Evolutionary conservation across 106 monocot species (phyloP), one percentile per base, ranked within the genome.

Genomic region (Ottelia alismoides): DNA sequence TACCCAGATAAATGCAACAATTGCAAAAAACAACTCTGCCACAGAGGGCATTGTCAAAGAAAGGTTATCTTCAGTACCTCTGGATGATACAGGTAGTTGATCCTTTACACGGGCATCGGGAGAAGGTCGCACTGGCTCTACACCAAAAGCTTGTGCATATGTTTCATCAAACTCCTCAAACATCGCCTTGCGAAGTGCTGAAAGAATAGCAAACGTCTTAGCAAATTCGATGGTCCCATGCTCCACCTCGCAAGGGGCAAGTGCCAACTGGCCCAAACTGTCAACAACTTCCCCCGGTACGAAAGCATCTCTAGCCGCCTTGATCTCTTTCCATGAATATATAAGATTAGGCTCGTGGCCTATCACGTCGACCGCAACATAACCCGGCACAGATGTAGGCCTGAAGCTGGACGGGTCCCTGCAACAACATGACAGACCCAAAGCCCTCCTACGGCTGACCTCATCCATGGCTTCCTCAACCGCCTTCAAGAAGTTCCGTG

Each of bases 401-500:
- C 68, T 57, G 49, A 85, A 81, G 47, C 85, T 89, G 20, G 47
- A 27, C 0, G 52, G 60, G 18, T 71, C 75, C 0, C 72, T 52
- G 55, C 98, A 98, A 11, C 59, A 25, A 72, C 98, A 98, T 12
- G 82, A 62, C 20, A 90, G 22, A 3, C 72, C 81, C 6, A 98
- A 65, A 0, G 98, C 74, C 6, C 47, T 69, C 25, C 90, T 75
- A 27, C 98, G 54, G 45, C 69, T 53, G 2, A 52, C 57, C 56
- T 90, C 96, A 27, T 85, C 84, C 5, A 63, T 44, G 1, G 96
- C 75, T 70, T 96, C 96, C 10, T 81, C 82, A 2, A 98, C 85
- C 2, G 98, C 90, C 51, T 57, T 74, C 1, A 72, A 47, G 40
- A 96, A 89, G 51, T 25, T 72, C 23, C 69, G 45, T 2, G 65